A percentile compares a stretch with the other conserved stretches of the same genome.
Conservation (phyloP, 257 asterid species). For the Echites panduratus region DNA sequence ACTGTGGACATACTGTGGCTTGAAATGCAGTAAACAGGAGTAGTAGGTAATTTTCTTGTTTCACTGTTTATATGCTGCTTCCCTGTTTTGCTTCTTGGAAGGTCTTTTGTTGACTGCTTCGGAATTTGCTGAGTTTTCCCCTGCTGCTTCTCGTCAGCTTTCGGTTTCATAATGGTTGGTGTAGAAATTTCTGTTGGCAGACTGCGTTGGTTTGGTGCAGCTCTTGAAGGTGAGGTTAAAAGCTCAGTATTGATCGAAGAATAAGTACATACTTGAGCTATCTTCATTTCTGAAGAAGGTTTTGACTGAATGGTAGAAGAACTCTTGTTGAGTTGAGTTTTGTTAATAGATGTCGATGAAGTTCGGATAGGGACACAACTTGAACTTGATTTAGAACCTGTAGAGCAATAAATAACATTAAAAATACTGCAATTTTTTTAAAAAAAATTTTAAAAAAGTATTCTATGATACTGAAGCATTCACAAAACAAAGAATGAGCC, state of each 20-base stretch:
- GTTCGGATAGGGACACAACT: too few relatives aligned
- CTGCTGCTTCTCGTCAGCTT: not conserved
- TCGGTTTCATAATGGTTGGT: not conserved
- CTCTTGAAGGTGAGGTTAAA: not conserved
- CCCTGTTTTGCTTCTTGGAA: not conserved
- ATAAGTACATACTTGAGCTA: not conserved
- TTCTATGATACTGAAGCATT: not conserved
- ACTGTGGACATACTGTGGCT: slow-evolving; percentile 12
- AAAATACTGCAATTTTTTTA: too few relatives aligned
- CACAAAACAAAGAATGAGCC: not conserved
- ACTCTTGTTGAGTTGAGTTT: not conserved
- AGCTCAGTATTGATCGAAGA: not conserved
- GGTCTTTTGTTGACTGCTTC: not conserved
- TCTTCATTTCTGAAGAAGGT: not conserved
- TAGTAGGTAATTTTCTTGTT: not conserved
- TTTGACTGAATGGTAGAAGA: not conserved
- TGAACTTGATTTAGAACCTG: too few relatives aligned
- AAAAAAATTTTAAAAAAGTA: not conserved
- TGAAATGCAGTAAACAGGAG: slow-evolving; percentile 9
- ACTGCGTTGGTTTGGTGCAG: too few relatives aligned
- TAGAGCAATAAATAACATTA: too few relatives aligned
- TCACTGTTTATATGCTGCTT: not conserved
- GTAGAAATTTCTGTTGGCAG: not conserved
- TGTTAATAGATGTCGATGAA: not conserved
- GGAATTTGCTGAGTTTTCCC: too few relatives aligned